A percentile compares a stretch with the other conserved stretches of the same genome.
Evolutionary conservation across 352 stramenopile species (phyloP).

Genomic region (Stramenopiles sp.): DNA sequence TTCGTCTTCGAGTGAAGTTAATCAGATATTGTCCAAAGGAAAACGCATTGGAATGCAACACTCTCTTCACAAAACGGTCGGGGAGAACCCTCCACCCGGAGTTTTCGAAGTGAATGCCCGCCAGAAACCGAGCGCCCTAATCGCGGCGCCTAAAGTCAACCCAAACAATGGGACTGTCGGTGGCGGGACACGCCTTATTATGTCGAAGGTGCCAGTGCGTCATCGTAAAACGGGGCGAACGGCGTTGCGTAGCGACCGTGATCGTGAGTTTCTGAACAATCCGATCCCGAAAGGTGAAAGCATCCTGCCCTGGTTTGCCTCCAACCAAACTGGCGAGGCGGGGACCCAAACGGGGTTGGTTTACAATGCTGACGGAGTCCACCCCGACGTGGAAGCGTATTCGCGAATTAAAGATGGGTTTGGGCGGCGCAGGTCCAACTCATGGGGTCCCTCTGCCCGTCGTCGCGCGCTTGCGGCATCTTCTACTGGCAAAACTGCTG

Average conservation of each 20-base stretch:
- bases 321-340: neutral
- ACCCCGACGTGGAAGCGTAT: neutral
- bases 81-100: too few relatives aligned
- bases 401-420: neutral
- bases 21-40: conserved; percentile 10
- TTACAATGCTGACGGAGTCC: neutral
- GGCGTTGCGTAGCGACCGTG: too few relatives aligned
- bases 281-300: neutral
- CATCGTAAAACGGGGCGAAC: conserved; percentile 11
- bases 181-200: neutral
- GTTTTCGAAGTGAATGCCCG: neutral
- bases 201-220: neutral
- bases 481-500: neutral
- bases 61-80: too few relatives aligned
- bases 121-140: conserved; percentile 6
- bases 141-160: neutral
- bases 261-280: conserved; percentile 1
- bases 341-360: neutral
- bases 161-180: conserved; percentile 8
- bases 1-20: conserved; percentile 2
- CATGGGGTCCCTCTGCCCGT: neutral
- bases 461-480: neutral
- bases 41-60: too few relatives aligned
- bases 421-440: neutral
- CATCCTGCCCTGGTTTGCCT: neutral